Evolutionary conservation across 305 asterid genomes (phyloP), one percentile per base, ranked within the genome.

Genomic region (Petunia hybrid): DNA sequence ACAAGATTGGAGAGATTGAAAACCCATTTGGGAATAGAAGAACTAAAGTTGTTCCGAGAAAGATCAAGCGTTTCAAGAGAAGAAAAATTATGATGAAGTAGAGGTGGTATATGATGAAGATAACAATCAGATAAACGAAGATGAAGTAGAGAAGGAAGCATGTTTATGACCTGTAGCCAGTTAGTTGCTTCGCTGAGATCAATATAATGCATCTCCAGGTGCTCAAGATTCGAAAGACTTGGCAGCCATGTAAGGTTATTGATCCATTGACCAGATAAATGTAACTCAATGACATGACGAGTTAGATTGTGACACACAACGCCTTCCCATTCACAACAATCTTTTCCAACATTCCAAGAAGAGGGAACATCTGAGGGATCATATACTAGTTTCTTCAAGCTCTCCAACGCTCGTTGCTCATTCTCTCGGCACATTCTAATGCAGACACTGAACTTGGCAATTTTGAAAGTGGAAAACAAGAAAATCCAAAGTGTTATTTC

Each of bases 231-330:
- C 12, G 80, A 31, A 74, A 88, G 85, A n/a, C n/a, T n/a, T n/a
- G n/a, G n/a, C n/a, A n/a, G 2, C 91, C 91, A 89, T 3, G 77
- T 77, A 10, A 89, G 86, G 56, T 57, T 85, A 1, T 84, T 46
- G 55, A 46, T 46, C 13, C 55, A 6, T 46, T 6, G 3, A 46
- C 8, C 8, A 7, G n/a, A n/a, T 7, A 7, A 6, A 46, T 46
- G 53, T 5, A 65, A 10, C 2, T 65, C 71, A 65, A 65, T 39
- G 1, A 65, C 71, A 65, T 1, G 6, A 65, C 3, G 71, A 2
- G 48, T 65, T 2, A 39, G 48, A 39, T 65, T 13, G 12, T 65
- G 14, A 10, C 71, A 65, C 5, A 65, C 10, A 0, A 65, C 35
- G 2, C 71, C 31, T 65, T 65, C 1, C 71, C 73, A 66, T 65